These are phyloP conservation scores for Chaetoceros tenuissimus DNA, from an alignment of 108 stramenopile genomes.

Conservation along the genomic window DNA sequence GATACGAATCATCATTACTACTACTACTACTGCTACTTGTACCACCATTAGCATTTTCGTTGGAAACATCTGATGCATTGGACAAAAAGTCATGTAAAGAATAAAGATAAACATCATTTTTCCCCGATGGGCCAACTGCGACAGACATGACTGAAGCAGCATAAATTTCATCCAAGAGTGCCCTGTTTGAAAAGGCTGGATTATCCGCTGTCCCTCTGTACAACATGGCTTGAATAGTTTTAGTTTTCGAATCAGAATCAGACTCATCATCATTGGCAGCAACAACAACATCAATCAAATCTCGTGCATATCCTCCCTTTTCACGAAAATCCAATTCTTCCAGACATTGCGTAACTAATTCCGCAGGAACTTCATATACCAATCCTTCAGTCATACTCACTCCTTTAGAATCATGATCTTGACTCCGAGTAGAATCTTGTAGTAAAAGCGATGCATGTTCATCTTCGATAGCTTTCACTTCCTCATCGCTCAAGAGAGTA, in stretches of 20 bases:
- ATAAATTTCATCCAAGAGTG: constrained; percentile 42
- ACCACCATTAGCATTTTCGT: constrained; percentile 6
- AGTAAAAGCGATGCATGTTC: neutral
- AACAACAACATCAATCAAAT: constrained; percentile 64
- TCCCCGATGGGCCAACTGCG: constrained; percentile 51
- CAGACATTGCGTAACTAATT: constrained; percentile 60
- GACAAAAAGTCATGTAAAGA: constrained; percentile 46
- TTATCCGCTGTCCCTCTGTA: constrained; percentile 79
- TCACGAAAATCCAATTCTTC: constrained; percentile 84
- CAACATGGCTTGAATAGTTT: constrained; percentile 51
- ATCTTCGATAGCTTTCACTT: constrained; percentile 21
- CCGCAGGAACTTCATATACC: constrained; percentile 55
- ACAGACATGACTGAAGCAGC: constrained; percentile 68
- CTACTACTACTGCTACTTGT: constrained; percentile 4
- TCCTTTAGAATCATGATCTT: constrained; percentile 1
- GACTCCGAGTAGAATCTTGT: constrained; percentile 4
- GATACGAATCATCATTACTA: constrained; percentile 15
- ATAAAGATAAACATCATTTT: constrained; percentile 56
- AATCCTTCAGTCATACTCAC: constrained; percentile 64
- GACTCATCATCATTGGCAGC: neutral
- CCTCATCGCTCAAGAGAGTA: constrained; percentile 66
- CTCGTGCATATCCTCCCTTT: constrained; percentile 78
- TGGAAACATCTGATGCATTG: constrained; percentile 9
- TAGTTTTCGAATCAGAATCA: constrained; percentile 42
- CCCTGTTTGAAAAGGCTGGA: constrained; percentile 75